These are phyloP conservation scores for Xylaria scruposa DNA, from an alignment of 495 filamentous ascomycete species.

Conservation along the genomic window DNA sequence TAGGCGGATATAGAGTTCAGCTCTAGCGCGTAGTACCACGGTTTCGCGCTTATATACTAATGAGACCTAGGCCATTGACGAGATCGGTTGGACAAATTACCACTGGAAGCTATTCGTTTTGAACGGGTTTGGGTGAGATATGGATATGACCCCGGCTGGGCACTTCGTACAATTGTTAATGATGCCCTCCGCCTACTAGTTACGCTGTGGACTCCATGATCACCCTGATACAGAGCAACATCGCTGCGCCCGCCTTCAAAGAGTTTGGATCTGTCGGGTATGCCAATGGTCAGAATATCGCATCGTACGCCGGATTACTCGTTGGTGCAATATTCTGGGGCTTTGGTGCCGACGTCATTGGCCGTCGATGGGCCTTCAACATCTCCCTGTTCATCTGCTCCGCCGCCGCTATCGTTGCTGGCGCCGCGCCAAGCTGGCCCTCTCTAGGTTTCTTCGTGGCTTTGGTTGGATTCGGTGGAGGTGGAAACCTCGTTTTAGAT, in stretches of 20 bases:
- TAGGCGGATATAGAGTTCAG: conserved; percentile 44
- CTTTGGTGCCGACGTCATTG: conserved; percentile 73
- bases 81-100: conserved; percentile 73
- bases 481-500: conserved; percentile 74
- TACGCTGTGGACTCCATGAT: conserved; percentile 75
- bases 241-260: conserved; percentile 60
- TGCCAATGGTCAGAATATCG: conserved; percentile 63
- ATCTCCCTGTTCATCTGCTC: conserved; percentile 69
- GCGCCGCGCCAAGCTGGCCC: conserved; percentile 72
- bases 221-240: conserved; percentile 70
- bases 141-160: not conserved
- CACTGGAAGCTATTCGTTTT: conserved; percentile 72
- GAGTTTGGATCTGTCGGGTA: conserved; percentile 64
- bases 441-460: conserved; percentile 70
- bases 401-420: conserved; percentile 69
- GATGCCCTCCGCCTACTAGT: conserved; percentile 37
- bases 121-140: conserved; percentile 68
- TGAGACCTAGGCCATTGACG: conserved; percentile 65
- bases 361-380: conserved; percentile 80
- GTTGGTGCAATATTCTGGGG: conserved; percentile 83
- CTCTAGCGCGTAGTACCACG: not conserved
- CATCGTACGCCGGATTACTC: conserved; percentile 73
- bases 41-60: not conserved
- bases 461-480: conserved; percentile 74
- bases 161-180: conserved; percentile 16